phyloP scores from a whole-genome alignment of 179 eudicot species.

The Amaranthus tricolor region DNA sequence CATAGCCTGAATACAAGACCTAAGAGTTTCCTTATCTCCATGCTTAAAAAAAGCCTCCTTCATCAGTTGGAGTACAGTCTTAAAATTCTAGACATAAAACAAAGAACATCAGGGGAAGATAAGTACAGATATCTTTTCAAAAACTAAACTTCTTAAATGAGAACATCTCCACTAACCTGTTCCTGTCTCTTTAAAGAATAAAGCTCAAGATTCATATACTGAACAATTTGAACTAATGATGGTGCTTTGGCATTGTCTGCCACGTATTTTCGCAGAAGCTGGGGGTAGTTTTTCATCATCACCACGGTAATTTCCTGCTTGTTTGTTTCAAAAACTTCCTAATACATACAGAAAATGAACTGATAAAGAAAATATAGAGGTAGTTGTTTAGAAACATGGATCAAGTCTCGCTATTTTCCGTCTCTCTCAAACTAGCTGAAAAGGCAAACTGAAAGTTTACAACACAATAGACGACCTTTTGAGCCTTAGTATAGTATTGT shows the following conservation, averaged over 20 bases:
- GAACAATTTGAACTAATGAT: conserved; percentile 64
- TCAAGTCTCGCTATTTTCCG: neutral
- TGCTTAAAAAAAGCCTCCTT: conserved; percentile 87
- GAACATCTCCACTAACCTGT: conserved; percentile 47
- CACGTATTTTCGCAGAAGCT: conserved; percentile 79
- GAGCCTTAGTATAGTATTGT: conserved; percentile 73
- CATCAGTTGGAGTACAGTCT: conserved; percentile 64
- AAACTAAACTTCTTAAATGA: neutral
- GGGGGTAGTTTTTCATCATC: conserved; percentile 88
- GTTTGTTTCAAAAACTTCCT: conserved; percentile 70
- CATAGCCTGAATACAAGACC: conserved; percentile 80
- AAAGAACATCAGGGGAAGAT: neutral
- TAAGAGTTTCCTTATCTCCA: conserved; percentile 85
- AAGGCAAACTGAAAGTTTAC: neutral
- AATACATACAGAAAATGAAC: conserved; percentile 21
- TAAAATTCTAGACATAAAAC: conserved; percentile 58
- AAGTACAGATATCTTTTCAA: too few species aligned
- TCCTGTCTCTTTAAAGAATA: conserved; percentile 94
- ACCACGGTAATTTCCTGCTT: conserved; percentile 67
- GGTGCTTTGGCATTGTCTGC: conserved; percentile 89
- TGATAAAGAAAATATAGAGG: neutral
- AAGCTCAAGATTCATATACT: conserved; percentile 81
- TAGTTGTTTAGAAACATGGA: neutral
- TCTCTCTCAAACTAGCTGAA: neutral
- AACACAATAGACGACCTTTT: conserved; percentile 54